Evolutionary conservation across 495 filamentous ascomycete genomes (phyloP), one percentile per base, ranked within the genome.

Genomic region (Rostrohypoxylon terebratum): DNA sequence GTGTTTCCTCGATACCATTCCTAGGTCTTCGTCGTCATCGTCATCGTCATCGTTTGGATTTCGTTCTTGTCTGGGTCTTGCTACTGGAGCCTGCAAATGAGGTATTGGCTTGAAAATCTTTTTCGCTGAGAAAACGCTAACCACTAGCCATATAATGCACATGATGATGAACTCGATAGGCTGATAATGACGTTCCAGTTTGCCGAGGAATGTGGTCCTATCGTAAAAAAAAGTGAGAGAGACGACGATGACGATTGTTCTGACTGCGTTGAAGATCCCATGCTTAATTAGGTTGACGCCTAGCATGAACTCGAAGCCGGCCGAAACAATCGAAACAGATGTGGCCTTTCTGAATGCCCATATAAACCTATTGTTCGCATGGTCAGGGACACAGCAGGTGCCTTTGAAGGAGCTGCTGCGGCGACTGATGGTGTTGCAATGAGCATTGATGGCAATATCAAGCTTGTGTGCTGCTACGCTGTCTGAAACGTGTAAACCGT

Each of bases 341-440:
- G 23, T 21, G 0, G 13, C 14, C 51, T 77, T 34, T 2, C 80
- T 13, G 20, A 84, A 71, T 0, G 77, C 66, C 16, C 77, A 60
- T 80, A 1, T 81, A 1, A 80, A 57, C 60, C 71, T 71, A 40
- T 74, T 76, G 16, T 76, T 76, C 0, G 50, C 55, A 7, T 68
- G 48, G 64, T 88, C 87, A 31, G 73, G 79, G 51, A 77, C 84
- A 70, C 89, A 91, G 77, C 89, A 91, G 4, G 89, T 90, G 23
- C 83, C 81, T 63, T 87, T 81, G 71, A 84, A 84, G 1, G 84
- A 83, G 69, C 83, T 84, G 23, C 78, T 75, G 63, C 74, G 74
- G 8, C 73, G 63, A n/a, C 77, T 68, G 63, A 81, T 77, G 4
- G 79, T 66, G 75, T 90, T 90, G 77, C 89, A 91, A 66, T 81